phyloP scores from a whole-genome alignment of 306 rosid genomes.

The Rosa rugosa region DNA sequence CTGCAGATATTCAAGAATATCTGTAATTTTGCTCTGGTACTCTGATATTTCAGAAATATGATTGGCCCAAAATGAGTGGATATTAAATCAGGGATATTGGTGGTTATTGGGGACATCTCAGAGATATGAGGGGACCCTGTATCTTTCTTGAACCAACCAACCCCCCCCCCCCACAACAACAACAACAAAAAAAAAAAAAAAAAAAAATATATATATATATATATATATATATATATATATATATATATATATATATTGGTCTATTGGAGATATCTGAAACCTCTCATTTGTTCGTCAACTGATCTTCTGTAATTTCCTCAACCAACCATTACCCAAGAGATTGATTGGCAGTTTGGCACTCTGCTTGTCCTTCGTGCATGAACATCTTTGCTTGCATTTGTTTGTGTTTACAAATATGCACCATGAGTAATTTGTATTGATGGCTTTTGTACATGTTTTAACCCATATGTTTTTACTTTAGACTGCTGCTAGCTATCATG shows the following conservation, averaged over 20 bases:
- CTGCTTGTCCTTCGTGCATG: neutral
- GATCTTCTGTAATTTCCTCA: neutral
- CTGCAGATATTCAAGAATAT: neutral
- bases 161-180: neutral
- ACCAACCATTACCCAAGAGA: neutral
- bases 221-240: no score
- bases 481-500: slow-evolving; percentile 99
- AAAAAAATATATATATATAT: no score
- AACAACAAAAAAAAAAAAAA: no score
- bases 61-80: slow-evolving; percentile 1
- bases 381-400: neutral
- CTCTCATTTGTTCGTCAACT: neutral
- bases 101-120: neutral
- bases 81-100: neutral
- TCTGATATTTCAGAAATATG: neutral
- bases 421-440: neutral
- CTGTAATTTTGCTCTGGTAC: neutral
- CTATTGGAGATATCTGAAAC: neutral
- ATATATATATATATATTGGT: neutral
- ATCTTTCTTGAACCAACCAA: neutral
- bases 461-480: slow-evolving; percentile 34
- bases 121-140: neutral
- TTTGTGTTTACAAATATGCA: neutral
- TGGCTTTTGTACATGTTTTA: slow-evolving; percentile 12
- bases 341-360: neutral